Evolutionary conservation across 2,329 filamentous ascomycete species (phyloP), one percentile per base, ranked within the genome.

Genomic region (Dothideomycetes sp.): DNA sequence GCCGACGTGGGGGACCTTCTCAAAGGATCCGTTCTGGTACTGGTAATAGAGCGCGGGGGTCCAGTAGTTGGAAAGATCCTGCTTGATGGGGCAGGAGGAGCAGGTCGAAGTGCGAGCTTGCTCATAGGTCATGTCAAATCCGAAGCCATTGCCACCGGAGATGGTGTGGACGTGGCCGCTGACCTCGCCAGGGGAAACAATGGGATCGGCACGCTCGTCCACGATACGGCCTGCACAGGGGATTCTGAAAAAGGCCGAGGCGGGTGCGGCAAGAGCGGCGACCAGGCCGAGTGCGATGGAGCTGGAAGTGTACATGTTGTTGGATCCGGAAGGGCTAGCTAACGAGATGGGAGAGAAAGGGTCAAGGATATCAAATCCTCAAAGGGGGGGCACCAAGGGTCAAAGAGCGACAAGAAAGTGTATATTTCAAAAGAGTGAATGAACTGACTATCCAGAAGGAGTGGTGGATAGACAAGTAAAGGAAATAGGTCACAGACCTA

Each of bases 61-160:
- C 84, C 84, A 88, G 66, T 89, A 88, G 59, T 81, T 81, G 49
- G 74, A 81, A 55, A 76, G 68, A 61, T 87, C 82, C 40, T 73
- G 74, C 50, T 70, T 75, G 54, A 84, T 68, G 45, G 71, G 69
- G 56, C 83, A 81, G 24, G 79, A 84, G 36, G 77, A 82, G 68
- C 84, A 89, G 18, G 72, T 69, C 22, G 80, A 84, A 40, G 68
- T 56, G 44, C 63, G 58, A 19, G 83, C 68, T 34, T 72, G 65
- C 41, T 74, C 65, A 50, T 77, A 82, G 31, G 69, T 75, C 54
- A 80, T 77, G 38, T 60, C 68, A 47, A 75, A 63, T 46, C 70
- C 66, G 52, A 87, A 87, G 49, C 66, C 77, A 59, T 75, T 81
- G 42, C 79, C 81, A 32, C 79, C 82, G 61, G 81, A 73, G 49